Percentiles rank a stretch among this genome's conserved stretches.
These are phyloP conservation scores for Lophiotrema nucula DNA, from an alignment of 495 filamentous ascomycete species.

Conservation along the genomic window DNA sequence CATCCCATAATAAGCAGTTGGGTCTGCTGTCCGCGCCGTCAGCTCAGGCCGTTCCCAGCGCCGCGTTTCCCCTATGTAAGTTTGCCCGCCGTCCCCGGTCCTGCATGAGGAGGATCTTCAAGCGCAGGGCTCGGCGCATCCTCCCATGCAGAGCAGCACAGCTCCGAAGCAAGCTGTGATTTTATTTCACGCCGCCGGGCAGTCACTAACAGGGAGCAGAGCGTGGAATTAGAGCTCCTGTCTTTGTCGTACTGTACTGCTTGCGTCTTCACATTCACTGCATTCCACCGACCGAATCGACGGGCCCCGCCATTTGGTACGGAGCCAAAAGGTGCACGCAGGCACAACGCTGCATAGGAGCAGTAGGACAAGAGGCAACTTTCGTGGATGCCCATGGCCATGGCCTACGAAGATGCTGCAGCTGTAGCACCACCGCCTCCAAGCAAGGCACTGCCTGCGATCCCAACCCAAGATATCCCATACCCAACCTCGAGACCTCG, in stretches of 20 bases:
- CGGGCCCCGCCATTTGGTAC: too few relatives aligned
- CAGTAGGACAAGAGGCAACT: not conserved
- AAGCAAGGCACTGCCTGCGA: slow-evolving; percentile 23
- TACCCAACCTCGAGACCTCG: not conserved
- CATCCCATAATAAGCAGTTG: not conserved
- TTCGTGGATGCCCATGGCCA: slow-evolving; percentile 12
- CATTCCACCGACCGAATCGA: too few relatives aligned
- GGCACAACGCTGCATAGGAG: not conserved
- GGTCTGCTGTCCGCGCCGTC: too few relatives aligned
- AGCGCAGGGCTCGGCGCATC: slow-evolving; percentile 11
- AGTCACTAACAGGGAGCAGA: too few relatives aligned
- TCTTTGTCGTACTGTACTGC: too few relatives aligned
- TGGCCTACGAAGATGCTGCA: slow-evolving; percentile 21
- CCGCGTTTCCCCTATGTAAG: slow-evolving; percentile 7
- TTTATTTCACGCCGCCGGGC: not conserved
- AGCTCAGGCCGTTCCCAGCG: not conserved
- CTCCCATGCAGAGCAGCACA: too few relatives aligned
- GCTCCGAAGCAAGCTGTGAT: too few relatives aligned
- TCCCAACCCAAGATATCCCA: slow-evolving; percentile 10
- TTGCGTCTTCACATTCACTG: too few relatives aligned
- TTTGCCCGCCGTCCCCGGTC: slow-evolving; percentile 4
- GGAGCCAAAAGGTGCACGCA: too few relatives aligned
- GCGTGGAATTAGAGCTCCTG: too few relatives aligned
- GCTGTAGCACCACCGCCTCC: slow-evolving; percentile 1
- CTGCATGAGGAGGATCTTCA: slow-evolving; percentile 18